Evolutionary conservation across 108 stramenopile species (phyloP), one percentile per base, ranked within the genome.

Genomic region (Cylindrotheca closterium): DNA sequence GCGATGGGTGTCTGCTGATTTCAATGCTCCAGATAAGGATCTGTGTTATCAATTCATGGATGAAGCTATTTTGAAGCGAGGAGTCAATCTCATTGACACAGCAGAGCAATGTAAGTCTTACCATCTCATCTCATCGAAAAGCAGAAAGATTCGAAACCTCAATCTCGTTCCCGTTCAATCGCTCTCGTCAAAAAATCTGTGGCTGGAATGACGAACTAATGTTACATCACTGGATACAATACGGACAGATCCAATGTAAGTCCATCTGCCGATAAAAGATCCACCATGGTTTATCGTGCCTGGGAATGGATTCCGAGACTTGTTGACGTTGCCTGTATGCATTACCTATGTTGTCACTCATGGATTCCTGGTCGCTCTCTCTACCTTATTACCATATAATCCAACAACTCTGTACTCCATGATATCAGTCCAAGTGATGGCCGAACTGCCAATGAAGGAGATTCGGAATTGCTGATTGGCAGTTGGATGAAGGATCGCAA

Each of bases 51-150:
- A 81, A 46, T 88, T 89, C 49, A 88, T 93, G 91, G 91, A 93
- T 55, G 65, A 65, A 32, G 91, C 91, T 50, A 82, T 89, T 59
- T 60, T 89, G 25, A 70, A 88, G 47, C 50, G 75, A 24, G 91
- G 91, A 8, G 88, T 93, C 65, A 88, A 94, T 58, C 77, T 94
- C 8, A 81, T 94, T 26, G 93, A 94, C 65, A 87, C 86, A 7
- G 90, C 94, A 3, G 89, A 91, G 70, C 88, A 90, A 53, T 96
- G 93, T n/a, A n/a, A n/a, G n/a, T 68, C n/a, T n/a, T n/a, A n/a
- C n/a, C n/a, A n/a, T n/a, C n/a, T n/a, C n/a, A n/a, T n/a, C n/a
- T n/a, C n/a, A n/a, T n/a, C n/a, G n/a, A n/a, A n/a, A n/a, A n/a
- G n/a, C n/a, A n/a, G n/a, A n/a, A n/a, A n/a, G n/a, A n/a, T n/a